Conservation (phyloP, 2,329 filamentous ascomycete genomes). For the Alternaria sp. region DNA sequence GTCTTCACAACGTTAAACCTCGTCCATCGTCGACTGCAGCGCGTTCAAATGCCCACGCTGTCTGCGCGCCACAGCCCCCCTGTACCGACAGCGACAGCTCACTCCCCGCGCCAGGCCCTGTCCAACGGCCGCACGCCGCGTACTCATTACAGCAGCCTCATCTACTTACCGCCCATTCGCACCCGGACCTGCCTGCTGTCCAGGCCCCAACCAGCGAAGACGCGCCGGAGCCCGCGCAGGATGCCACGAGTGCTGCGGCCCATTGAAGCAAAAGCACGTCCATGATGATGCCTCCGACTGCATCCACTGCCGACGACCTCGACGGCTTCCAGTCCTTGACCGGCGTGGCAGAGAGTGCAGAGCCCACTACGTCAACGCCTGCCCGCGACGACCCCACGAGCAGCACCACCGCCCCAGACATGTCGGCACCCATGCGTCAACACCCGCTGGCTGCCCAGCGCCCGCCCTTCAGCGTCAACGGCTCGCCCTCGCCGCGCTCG, state of each 20-base stretch:
- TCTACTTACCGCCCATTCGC: constrained; percentile 32
- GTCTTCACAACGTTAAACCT: constrained; percentile 5
- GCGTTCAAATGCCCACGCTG: constrained; percentile 33
- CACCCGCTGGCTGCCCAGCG: constrained; percentile 35
- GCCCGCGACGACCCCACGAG: constrained; percentile 19
- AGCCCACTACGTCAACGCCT: constrained; percentile 34
- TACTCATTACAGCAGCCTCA: constrained; percentile 24
- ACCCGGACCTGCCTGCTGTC: constrained; percentile 31
- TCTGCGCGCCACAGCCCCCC: constrained; percentile 28
- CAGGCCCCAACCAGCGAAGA: constrained; percentile 24
- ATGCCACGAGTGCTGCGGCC: constrained; percentile 38
- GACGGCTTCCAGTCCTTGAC: constrained; percentile 46
- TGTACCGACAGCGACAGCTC: constrained; percentile 25
- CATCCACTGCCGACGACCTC: constrained; percentile 20
- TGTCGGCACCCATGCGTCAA: constrained; percentile 27
- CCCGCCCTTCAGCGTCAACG: constrained; percentile 36
- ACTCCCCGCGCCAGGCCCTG: constrained; percentile 25
- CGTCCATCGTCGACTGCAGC: constrained; percentile 8
- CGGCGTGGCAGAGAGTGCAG: constrained; percentile 45
- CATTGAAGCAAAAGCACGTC: constrained; percentile 23
- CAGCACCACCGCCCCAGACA: constrained; percentile 11
- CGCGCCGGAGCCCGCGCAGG: constrained; percentile 28
- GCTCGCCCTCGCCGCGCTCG: constrained; percentile 49
- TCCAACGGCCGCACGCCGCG: constrained; percentile 44
- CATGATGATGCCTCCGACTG: constrained; percentile 29